These are phyloP conservation scores for Diplodia scrobiculata DNA, from an alignment of 2,329 filamentous ascomycete genomes.

Conservation along the genomic window DNA sequence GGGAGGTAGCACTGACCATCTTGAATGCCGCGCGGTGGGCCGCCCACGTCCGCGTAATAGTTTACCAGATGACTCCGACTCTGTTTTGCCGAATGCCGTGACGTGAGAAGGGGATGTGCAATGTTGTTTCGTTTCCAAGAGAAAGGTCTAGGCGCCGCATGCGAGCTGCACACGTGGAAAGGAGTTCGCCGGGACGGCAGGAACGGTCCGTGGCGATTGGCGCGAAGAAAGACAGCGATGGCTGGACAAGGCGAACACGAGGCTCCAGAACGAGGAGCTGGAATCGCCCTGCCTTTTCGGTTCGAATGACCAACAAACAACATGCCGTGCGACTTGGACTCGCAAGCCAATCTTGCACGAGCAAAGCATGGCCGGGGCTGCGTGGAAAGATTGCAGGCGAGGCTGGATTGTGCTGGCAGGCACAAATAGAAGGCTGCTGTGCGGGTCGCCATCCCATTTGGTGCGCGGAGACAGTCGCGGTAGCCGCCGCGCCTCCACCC, in stretches of 20 bases:
- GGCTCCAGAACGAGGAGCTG: slow-evolving; percentile 5
- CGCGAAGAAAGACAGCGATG: slow-evolving; percentile 2
- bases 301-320: neutral
- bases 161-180: neutral
- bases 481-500: neutral
- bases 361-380: neutral
- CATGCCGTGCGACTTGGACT: slow-evolving; percentile 2
- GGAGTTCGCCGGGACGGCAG: slow-evolving; percentile 16
- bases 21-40: slow-evolving; percentile 10
- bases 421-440: neutral
- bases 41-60: slow-evolving; percentile 18
- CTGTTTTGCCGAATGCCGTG: neutral
- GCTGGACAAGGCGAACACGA: slow-evolving; percentile 8
- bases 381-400: neutral
- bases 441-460: slow-evolving; percentile 20
- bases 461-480: neutral
- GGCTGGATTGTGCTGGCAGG: slow-evolving; percentile 5
- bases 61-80: neutral
- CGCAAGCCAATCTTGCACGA: slow-evolving; percentile 14
- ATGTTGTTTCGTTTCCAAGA: neutral
- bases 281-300: neutral
- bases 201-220: slow-evolving; percentile 7
- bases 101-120: slow-evolving; percentile 6
- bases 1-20: slow-evolving; percentile 2
- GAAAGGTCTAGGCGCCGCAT: neutral